A percentile compares a stretch with the other conserved stretches of the same genome.
These are phyloP conservation scores for Coniochaeta sp. DNA, from an alignment of 2,329 filamentous ascomycete genomes.

Conservation along the genomic window DNA sequence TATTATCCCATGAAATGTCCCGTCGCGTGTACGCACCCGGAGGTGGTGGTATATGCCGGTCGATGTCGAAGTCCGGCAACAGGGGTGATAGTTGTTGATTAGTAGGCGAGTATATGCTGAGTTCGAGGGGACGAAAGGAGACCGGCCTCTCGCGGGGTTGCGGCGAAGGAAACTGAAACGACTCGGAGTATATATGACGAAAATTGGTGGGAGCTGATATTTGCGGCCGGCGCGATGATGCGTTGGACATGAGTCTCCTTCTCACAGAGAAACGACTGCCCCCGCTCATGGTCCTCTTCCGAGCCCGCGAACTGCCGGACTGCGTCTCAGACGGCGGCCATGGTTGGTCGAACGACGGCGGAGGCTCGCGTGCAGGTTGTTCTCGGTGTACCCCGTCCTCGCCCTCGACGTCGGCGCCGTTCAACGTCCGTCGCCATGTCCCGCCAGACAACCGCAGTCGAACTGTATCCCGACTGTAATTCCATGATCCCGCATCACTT, in stretches of 20 bases:
- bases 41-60: constrained; percentile 28
- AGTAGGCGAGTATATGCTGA: constrained; percentile 43
- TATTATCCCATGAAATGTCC: constrained; percentile 21
- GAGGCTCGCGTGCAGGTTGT: constrained; percentile 23
- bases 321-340: constrained; percentile 18
- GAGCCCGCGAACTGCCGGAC: constrained; percentile 22
- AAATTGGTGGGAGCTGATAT: constrained; percentile 57
- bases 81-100: constrained; percentile 50
- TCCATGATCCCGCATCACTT: constrained; percentile 13
- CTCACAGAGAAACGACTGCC: constrained; percentile 37
- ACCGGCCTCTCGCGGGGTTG: constrained; percentile 21
- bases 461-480: background rate
- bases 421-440: constrained; percentile 7
- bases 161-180: constrained; percentile 28
- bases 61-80: constrained; percentile 41
- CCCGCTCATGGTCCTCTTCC: constrained; percentile 10
- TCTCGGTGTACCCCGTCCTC: constrained; percentile 19
- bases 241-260: constrained; percentile 37
- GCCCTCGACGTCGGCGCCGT: constrained; percentile 17
- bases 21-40: constrained; percentile 28
- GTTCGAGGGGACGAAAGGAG: constrained; percentile 48
- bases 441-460: background rate
- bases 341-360: constrained; percentile 18
- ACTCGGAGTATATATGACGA: constrained; percentile 46
- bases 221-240: constrained; percentile 43